Base-by-base conservation (phyloP, 768 basidiomycete genomes). In the Amanita fuliginea region DNA sequence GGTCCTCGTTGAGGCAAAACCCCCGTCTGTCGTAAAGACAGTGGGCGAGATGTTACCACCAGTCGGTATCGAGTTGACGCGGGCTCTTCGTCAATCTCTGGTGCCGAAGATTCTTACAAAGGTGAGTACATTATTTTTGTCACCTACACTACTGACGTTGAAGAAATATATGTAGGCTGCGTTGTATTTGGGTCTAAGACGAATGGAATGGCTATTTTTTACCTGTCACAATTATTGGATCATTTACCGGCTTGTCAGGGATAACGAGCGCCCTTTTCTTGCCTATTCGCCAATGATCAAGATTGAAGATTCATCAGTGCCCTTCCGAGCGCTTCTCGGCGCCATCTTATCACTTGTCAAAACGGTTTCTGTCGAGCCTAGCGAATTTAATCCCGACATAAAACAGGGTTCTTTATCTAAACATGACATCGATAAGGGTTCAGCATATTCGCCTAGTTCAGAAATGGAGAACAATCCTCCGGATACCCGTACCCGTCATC, bases 171-270 rank as follows among this genome's bases (percentile, higher is more conserved):
- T 51, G 48, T 36, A 54, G 50, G 55, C 51, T 43, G 51, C 55
- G 41, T 50, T 54, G 54, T 53, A 54, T 42, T 41, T 56, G 37
- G 55, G 55, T 34, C 36, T 54, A 46, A 56, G 53, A 52, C 41
- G 40, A 34, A 45, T 56, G 55, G 51, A 56, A 55, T 54, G 55
- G 55, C 47, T 56, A 19, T 55, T 57, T 51, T 8, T 57, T 22
- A 51, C 55, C 41, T 57, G 56, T 45, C 56, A 55, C 39, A 57
- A 57, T 45, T 57, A 55, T 42, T 57, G 56, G 56, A 53, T 57
- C 45, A 52, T 55, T 49, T 57, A 5, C 22, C 22, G 22, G 3
- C 22, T 24, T 24, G 22, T 24, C 3, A 24, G 22, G 22, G 54
- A 57, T 30, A 47, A 53, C 19, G 13, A 56, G 36, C 43, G 51